Conservation (phyloP, 1,139 yeast species). For the Petasospora fabianii region DNA sequence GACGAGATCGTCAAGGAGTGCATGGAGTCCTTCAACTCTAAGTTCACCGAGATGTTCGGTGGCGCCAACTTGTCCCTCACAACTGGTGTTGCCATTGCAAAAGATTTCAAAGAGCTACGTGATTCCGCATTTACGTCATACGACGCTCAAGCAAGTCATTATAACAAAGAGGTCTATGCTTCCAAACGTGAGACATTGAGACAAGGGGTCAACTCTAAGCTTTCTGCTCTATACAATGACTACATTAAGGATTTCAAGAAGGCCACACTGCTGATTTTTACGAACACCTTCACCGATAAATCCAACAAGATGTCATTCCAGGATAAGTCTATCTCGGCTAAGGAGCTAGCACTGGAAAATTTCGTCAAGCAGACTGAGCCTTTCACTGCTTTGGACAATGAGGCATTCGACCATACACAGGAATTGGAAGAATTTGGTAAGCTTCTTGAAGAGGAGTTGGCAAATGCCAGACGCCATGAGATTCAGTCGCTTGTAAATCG, state of each 20-base stretch:
- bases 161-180: slow-evolving; percentile 58
- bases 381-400: slow-evolving; percentile 26
- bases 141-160: slow-evolving; percentile 71
- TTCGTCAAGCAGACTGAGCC: slow-evolving; percentile 28
- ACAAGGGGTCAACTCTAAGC: slow-evolving; percentile 42
- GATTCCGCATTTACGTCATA: slow-evolving; percentile 47
- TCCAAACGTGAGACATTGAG: slow-evolving; percentile 52
- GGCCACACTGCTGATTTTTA: slow-evolving; percentile 28
- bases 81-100: slow-evolving; percentile 41
- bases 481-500: slow-evolving; percentile 38
- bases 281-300: slow-evolving; percentile 17
- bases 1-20: slow-evolving; percentile 64
- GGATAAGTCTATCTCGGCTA: slow-evolving; percentile 30
- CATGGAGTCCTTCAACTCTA: slow-evolving; percentile 23
- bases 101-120: slow-evolving; percentile 39
- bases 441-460: slow-evolving; percentile 29
- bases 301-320: slow-evolving; percentile 22
- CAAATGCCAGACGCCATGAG: slow-evolving; percentile 45
- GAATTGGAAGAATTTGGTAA: slow-evolving; percentile 31
- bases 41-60: slow-evolving; percentile 22
- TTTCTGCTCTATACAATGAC: slow-evolving; percentile 42
- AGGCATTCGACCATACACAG: slow-evolving; percentile 26
- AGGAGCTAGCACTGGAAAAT: slow-evolving; percentile 20
- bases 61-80: slow-evolving; percentile 18
- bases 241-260: slow-evolving; percentile 37